A percentile compares a stretch with the other conserved stretches of the same genome.
phyloP scores from a whole-genome alignment of 2,329 filamentous ascomycete genomes.

The Madurella mycetomatis region DNA sequence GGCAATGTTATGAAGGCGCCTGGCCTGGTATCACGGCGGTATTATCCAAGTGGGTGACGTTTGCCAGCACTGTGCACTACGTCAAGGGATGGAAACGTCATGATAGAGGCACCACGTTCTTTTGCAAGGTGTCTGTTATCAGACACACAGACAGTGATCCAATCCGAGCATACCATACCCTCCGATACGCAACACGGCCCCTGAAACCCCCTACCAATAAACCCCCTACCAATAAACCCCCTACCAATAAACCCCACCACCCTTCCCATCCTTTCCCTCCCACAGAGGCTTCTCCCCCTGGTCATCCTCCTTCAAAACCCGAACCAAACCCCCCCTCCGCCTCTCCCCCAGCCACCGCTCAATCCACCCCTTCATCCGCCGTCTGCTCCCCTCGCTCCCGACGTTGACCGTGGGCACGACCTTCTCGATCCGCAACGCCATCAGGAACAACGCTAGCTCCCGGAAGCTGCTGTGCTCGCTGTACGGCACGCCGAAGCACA shows the following conservation, averaged over 20 bases:
- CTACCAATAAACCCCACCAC: slow-evolving; percentile 40
- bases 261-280: slow-evolving; percentile 39
- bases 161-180: background rate
- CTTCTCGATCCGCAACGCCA: slow-evolving; percentile 78
- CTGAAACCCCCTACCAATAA: too few species aligned
- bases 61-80: too few species aligned
- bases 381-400: slow-evolving; percentile 52
- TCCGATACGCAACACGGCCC: background rate
- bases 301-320: slow-evolving; percentile 40
- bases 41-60: too few species aligned
- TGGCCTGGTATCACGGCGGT: too few species aligned
- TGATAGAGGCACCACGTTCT: too few species aligned
- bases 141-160: too few species aligned
- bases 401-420: slow-evolving; percentile 92
- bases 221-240: too few species aligned
- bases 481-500: slow-evolving; percentile 92
- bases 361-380: slow-evolving; percentile 61
- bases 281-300: slow-evolving; percentile 33
- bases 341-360: slow-evolving; percentile 59
- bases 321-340: slow-evolving; percentile 50
- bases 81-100: too few species aligned
- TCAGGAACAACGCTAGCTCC: slow-evolving; percentile 90
- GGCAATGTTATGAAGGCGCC: too few species aligned
- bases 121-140: too few species aligned
- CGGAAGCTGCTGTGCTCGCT: slow-evolving; percentile 93